Percentiles rank a stretch among this genome's conserved stretches.
Conservation (phyloP, 169 alveolate genomes). For the Miamiensis avidus region DNA sequence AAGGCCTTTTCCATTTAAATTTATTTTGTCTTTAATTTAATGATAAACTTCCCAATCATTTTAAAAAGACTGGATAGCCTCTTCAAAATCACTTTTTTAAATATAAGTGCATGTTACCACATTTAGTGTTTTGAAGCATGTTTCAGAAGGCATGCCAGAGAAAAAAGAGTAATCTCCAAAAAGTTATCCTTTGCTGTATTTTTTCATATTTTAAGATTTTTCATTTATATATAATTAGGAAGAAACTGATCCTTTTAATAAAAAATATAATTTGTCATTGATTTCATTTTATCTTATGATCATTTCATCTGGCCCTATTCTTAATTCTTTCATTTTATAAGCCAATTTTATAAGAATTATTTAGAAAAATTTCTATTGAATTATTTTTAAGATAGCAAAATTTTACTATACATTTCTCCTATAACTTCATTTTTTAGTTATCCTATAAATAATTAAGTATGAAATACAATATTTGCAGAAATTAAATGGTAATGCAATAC, state of each 20-base stretch:
- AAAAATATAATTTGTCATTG: neutral
- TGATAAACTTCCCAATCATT: too few species aligned
- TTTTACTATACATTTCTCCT: neutral
- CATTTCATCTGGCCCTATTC: neutral
- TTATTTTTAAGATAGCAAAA: too few species aligned
- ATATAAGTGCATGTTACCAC: neutral
- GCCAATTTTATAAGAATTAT: neutral
- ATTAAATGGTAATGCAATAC: neutral
- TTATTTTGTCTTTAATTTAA: too few species aligned
- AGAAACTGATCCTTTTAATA: neutral
- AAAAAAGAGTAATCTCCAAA: neutral
- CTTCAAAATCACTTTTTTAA: neutral
- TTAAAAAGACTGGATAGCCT: too few species aligned
- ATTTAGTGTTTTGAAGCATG: neutral
- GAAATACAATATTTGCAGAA: too few species aligned
- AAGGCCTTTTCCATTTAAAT: too few species aligned
- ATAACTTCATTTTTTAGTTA: neutral
- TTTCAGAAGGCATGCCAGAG: neutral
- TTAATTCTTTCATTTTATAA: neutral
- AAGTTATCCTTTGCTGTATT: neutral
- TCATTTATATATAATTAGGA: too few species aligned
- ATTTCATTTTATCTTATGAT: neutral
- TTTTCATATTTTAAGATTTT: too few species aligned
- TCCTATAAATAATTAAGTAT: neutral
- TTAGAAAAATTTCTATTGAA: neutral